phyloP scores from a whole-genome alignment of 805 yeast genomes.

The Wickerhamomyces chaumierensis region DNA sequence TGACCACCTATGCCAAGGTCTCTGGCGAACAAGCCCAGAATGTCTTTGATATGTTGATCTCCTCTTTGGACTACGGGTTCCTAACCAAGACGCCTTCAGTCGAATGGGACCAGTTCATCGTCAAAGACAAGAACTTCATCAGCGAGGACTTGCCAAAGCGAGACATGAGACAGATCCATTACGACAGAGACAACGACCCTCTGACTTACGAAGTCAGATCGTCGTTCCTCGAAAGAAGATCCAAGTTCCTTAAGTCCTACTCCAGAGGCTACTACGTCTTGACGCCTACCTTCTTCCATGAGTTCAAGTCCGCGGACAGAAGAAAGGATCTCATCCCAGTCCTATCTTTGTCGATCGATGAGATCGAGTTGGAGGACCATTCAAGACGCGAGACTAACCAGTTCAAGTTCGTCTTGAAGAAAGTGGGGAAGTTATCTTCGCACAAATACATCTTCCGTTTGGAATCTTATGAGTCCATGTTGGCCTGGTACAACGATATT shows the following conservation, averaged over 20 bases:
- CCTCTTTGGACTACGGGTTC: conserved; percentile 58
- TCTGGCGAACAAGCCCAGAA: conserved; percentile 66
- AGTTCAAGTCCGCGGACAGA: conserved; percentile 75
- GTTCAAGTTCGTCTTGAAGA: conserved; percentile 73
- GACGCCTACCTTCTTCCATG: conserved; percentile 83
- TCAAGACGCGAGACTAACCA: conserved; percentile 55
- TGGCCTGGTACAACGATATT: conserved; percentile 76
- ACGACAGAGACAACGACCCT: conserved; percentile 60
- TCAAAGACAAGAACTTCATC: conserved; percentile 61
- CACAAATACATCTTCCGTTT: conserved; percentile 95
- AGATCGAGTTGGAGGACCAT: conserved; percentile 76
- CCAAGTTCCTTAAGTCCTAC: conserved; percentile 87
- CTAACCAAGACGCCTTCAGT: conserved; percentile 65
- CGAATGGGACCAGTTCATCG: conserved; percentile 84
- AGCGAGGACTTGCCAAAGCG: conserved; percentile 53
- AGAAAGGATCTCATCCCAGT: conserved; percentile 73
- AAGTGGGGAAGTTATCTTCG: conserved; percentile 64
- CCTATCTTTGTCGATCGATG: conserved; percentile 70
- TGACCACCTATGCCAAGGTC: conserved; percentile 59
- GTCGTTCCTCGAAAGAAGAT: conserved; percentile 79
- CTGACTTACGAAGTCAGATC: conserved; percentile 58
- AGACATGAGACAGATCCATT: conserved; percentile 46
- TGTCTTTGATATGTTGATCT: conserved; percentile 53
- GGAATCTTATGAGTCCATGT: conserved; percentile 71
- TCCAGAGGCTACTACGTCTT: conserved; percentile 84